A percentile compares a stretch with the other conserved stretches of the same genome.
Conservation (phyloP, 345 rosid species). For the Camelina neglecta region DNA sequence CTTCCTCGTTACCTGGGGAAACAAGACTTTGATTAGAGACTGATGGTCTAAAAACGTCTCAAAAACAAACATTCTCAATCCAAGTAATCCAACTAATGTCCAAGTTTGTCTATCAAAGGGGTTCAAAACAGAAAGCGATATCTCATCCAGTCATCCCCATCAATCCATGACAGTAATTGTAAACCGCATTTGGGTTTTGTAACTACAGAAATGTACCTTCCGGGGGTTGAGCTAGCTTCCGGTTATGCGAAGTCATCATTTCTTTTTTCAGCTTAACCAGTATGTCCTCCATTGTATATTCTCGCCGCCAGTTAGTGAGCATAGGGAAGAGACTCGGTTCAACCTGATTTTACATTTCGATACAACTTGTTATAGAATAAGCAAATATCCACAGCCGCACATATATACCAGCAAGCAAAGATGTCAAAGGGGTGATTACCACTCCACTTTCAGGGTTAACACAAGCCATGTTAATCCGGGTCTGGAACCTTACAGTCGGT, state of each 20-base stretch:
- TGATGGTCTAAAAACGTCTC: background rate
- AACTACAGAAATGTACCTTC: constrained; percentile 52
- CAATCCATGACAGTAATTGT: background rate
- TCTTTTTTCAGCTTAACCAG: constrained; percentile 75
- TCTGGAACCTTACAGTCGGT: constrained; percentile 90
- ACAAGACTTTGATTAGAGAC: constrained; percentile 19
- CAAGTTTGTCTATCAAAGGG: background rate
- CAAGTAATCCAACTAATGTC: background rate
- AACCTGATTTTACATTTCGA: constrained; percentile 48
- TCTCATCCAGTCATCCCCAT: background rate
- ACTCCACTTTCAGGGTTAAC: constrained; percentile 96
- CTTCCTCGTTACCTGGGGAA: constrained; percentile 84
- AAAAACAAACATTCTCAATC: background rate
- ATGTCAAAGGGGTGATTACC: constrained; percentile 50
- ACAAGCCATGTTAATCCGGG: constrained; percentile 86
- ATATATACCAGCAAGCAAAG: background rate
- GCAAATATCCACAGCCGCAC: background rate
- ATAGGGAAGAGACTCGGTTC: constrained; percentile 77
- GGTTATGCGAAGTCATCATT: constrained; percentile 72
- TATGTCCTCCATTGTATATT: constrained; percentile 77
- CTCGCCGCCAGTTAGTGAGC: constrained; percentile 74
- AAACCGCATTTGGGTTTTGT: background rate
- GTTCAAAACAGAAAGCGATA: background rate
- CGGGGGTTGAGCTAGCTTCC: constrained; percentile 74
- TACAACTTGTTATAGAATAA: background rate